Evolutionary conservation across 83 land plant genomes (phyloP), one percentile per base, ranked within the genome.

Genomic region (Isoetes engelmannii): DNA sequence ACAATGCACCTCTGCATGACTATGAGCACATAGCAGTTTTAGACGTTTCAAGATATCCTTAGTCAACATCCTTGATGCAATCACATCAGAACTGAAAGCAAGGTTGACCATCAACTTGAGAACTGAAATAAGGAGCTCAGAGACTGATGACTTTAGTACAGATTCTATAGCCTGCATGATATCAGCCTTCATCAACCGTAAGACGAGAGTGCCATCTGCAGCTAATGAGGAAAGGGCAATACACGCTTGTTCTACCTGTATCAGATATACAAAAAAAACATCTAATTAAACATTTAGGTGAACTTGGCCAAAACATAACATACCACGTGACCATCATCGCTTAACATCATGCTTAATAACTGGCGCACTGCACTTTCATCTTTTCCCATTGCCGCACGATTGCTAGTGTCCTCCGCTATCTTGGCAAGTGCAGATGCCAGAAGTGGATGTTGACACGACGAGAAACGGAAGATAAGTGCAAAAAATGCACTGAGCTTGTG

Each of bases 351-450:
- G 69, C 91, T 91, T 48, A 95, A 84, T 50, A 95, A 89, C 82
- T 91, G 99, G 42, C 94, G 85, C 5, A 91, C 81, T n/a, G 99
- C 99, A 87, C 94, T 92, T 74, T 95, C 94, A 80, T 95, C 99
- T 80, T 87, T 91, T 49, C 94, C 86, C 42, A 95, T 85, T 67
- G 81, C 87, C 48, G 77, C 72, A 72, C 87, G 81, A 64, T 91
- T 91, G 57, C 74, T 80, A 47, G 77, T 71, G 70, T 95, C 99
- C 78, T 91, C 83, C 67, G 90, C 77, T 48, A 95, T 82, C 79
- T 95, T 95, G 5, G 94, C 89, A 45, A 95, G 79, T 17, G 99
- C 99, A 67, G 99, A 95, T 72, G 99, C 97, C 62, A 95, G 82
- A 71, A 95, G 84, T 46, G 94, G 99, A 75, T 95, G 99, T 73